Percentiles rank a stretch among this genome's conserved stretches.
phyloP scores from a whole-genome alignment of 2,329 filamentous ascomycete genomes.

The Fusarium torulosum region DNA sequence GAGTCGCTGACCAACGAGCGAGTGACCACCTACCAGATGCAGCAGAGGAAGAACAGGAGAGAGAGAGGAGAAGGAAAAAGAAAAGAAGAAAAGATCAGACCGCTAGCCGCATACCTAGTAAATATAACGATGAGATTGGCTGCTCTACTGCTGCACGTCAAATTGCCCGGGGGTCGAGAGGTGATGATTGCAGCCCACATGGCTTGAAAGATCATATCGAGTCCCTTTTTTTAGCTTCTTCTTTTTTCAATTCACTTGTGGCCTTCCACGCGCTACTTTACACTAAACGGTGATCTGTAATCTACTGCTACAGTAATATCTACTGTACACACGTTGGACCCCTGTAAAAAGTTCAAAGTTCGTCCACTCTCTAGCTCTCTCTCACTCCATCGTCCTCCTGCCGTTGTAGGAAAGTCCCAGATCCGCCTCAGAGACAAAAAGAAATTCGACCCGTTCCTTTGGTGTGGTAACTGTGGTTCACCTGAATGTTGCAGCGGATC shows the following conservation, averaged over 20 bases:
- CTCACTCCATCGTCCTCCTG: conserved; percentile 23
- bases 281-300: conserved; percentile 20
- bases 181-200: conserved; percentile 30
- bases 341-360: conserved; percentile 11
- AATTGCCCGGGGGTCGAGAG: conserved; percentile 39
- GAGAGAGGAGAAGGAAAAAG: background rate
- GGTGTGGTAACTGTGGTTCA: conserved; percentile 30
- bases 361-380: too few species aligned
- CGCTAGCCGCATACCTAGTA: background rate
- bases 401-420: conserved; percentile 27
- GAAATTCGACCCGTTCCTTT: conserved; percentile 29
- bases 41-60: conserved; percentile 7
- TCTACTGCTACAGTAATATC: background rate
- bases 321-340: background rate
- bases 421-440: conserved; percentile 24
- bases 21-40: conserved; percentile 14
- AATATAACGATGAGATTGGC: conserved; percentile 22
- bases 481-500: conserved; percentile 43
- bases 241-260: conserved; percentile 17
- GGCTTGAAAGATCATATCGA: conserved; percentile 10
- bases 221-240: conserved; percentile 42
- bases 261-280: conserved; percentile 8
- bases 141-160: conserved; percentile 44
- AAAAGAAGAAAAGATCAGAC: conserved; percentile 13
- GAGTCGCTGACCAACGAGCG: background rate